phyloP scores from a whole-genome alignment of 495 filamentous ascomycete species.

The Viridothelium virens region DNA sequence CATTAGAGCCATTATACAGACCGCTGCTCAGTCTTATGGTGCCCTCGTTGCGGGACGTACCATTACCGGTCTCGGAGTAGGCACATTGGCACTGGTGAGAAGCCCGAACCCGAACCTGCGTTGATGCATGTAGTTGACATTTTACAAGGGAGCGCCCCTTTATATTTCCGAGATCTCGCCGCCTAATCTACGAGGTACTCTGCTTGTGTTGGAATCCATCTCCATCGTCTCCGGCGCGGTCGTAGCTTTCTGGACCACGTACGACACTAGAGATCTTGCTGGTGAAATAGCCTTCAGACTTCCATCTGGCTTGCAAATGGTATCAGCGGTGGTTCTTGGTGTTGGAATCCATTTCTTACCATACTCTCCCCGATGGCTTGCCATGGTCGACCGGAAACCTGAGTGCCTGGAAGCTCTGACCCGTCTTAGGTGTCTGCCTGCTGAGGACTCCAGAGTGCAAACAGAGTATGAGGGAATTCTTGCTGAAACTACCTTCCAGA shows the following conservation, averaged over 20 bases:
- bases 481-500: slow-evolving; percentile 26
- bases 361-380: slow-evolving; percentile 26
- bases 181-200: slow-evolving; percentile 13
- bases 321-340: slow-evolving; percentile 3
- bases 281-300: slow-evolving; percentile 9
- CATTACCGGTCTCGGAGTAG: slow-evolving; percentile 34
- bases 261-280: slow-evolving; percentile 17
- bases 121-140: too few relatives aligned
- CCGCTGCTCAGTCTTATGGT: slow-evolving; percentile 27
- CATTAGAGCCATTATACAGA: slow-evolving; percentile 32
- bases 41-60: slow-evolving; percentile 26
- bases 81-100: slow-evolving; percentile 29
- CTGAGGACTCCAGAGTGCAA: slow-evolving; percentile 23
- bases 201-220: slow-evolving; percentile 13
- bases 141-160: background rate
- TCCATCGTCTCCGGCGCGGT: slow-evolving; percentile 14
- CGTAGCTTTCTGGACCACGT: slow-evolving; percentile 19
- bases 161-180: slow-evolving; percentile 19
- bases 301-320: slow-evolving; percentile 5
- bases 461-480: slow-evolving; percentile 27
- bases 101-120: too few relatives aligned
- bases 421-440: slow-evolving; percentile 24
- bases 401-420: slow-evolving; percentile 15
- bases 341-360: slow-evolving; percentile 18
- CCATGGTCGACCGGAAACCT: slow-evolving; percentile 11